phyloP scores from a whole-genome alignment of 345 rosid species.

The Syzygium oleosum region DNA sequence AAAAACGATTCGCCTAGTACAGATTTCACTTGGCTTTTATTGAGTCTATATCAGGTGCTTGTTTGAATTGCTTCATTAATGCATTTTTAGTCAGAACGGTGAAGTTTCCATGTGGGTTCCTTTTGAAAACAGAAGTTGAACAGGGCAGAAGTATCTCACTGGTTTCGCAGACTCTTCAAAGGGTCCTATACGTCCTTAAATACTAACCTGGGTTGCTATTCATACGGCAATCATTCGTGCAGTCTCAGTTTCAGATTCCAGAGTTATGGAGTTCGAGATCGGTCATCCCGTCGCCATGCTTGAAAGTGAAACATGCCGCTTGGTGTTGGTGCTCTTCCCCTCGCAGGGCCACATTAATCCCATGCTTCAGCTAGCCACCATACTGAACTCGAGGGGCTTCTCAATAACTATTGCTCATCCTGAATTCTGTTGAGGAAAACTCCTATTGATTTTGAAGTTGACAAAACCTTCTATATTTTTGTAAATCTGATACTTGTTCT shows the following conservation, averaged over 20 bases:
- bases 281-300: neutral
- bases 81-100: neutral
- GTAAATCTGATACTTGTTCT: too few relatives aligned
- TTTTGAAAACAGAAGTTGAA: neutral
- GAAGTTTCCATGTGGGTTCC: neutral
- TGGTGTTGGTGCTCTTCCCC: constrained; percentile 25
- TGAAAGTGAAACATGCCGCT: neutral
- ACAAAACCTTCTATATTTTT: too few relatives aligned
- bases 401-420: constrained; percentile 22
- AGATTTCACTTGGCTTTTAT: neutral
- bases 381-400: constrained; percentile 22
- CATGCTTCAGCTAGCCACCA: constrained; percentile 27
- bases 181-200: neutral
- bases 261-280: neutral
- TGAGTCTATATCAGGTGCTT: neutral
- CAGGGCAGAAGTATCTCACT: neutral
- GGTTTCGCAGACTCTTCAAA: neutral
- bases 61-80: neutral
- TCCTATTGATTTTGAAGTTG: too few relatives aligned
- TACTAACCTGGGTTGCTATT: neutral
- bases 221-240: neutral
- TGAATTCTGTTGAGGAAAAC: too few relatives aligned
- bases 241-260: neutral
- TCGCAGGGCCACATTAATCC: constrained; percentile 30
- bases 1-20: neutral